phyloP scores from a whole-genome alignment of 2,329 filamentous ascomycete genomes.

The Fusarium avenaceum region DNA sequence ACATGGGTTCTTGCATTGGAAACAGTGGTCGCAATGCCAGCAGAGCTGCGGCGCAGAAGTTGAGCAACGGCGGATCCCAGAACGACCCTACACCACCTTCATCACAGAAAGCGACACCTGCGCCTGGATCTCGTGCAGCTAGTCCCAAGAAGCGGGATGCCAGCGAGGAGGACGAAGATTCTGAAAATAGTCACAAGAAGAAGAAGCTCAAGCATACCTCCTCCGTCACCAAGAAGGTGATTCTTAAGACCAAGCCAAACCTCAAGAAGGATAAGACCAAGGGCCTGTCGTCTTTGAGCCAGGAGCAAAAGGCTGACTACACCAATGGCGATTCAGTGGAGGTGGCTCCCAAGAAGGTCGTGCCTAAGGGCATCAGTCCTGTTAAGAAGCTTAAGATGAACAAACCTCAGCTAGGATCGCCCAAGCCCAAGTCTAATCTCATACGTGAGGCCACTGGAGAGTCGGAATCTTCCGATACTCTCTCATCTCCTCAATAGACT shows the following conservation, averaged over 20 bases:
- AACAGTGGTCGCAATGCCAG: conserved; percentile 75
- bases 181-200: conserved; percentile 67
- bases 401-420: conserved; percentile 63
- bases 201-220: conserved; percentile 66
- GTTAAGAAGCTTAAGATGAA: conserved; percentile 60
- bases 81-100: conserved; percentile 71
- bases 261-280: conserved; percentile 70
- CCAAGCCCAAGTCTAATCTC: conserved; percentile 60
- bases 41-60: conserved; percentile 72
- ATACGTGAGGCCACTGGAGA: conserved; percentile 64
- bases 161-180: conserved; percentile 68
- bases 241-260: conserved; percentile 66
- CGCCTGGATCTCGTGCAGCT: conserved; percentile 65
- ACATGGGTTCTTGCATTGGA: conserved; percentile 77
- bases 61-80: conserved; percentile 70
- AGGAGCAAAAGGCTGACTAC: conserved; percentile 60
- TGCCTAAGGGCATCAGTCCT: conserved; percentile 56
- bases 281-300: conserved; percentile 63
- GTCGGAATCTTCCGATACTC: conserved; percentile 69
- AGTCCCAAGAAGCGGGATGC: conserved; percentile 71
- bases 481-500: conserved; percentile 62
- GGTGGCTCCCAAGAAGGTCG: conserved; percentile 55
- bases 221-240: conserved; percentile 65
- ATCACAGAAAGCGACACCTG: conserved; percentile 73
- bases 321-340: conserved; percentile 48